Conservation (phyloP, 768 basidiomycete genomes). For the Tulasnella sp. region DNA sequence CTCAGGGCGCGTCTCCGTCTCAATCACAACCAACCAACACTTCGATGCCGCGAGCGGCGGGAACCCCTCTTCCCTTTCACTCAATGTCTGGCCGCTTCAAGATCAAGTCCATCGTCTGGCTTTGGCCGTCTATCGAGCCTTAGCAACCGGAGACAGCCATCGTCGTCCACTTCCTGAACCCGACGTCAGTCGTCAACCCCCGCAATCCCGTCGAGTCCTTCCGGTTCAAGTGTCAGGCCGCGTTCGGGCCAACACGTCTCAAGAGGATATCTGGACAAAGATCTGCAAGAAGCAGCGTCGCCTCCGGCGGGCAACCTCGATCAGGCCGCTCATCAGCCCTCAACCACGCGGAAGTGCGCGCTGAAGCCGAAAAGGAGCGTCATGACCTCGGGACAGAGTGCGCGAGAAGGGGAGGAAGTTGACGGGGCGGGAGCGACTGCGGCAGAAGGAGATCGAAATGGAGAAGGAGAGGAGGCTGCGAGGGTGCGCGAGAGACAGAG, state of each 20-base stretch:
- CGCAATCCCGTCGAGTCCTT: no score
- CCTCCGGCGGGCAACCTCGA: background rate
- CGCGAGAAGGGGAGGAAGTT: background rate
- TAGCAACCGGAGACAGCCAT: background rate
- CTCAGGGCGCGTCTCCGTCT: no score
- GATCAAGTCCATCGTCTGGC: background rate
- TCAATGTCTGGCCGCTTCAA: background rate
- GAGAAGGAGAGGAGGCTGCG: conserved; percentile 1
- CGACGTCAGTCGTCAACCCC: no score
- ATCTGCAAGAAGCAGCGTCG: conserved; percentile 39
- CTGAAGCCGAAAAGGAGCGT: no score
- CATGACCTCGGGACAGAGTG: no score
- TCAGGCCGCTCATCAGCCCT: background rate
- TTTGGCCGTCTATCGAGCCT: no score
- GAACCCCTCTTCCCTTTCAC: no score
- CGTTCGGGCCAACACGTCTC: conserved; percentile 61
- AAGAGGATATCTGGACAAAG: conserved; percentile 73
- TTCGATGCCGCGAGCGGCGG: no score
- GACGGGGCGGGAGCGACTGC: no score
- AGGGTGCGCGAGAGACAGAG: background rate
- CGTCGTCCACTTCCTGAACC: conserved; percentile 13
- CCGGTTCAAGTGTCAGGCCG: conserved; percentile 66
- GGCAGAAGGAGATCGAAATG: conserved; percentile 20
- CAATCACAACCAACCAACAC: no score
- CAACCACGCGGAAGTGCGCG: background rate